Evolutionary conservation across 768 basidiomycete genomes (phyloP).

Genomic region (Termitomyces sp.): DNA sequence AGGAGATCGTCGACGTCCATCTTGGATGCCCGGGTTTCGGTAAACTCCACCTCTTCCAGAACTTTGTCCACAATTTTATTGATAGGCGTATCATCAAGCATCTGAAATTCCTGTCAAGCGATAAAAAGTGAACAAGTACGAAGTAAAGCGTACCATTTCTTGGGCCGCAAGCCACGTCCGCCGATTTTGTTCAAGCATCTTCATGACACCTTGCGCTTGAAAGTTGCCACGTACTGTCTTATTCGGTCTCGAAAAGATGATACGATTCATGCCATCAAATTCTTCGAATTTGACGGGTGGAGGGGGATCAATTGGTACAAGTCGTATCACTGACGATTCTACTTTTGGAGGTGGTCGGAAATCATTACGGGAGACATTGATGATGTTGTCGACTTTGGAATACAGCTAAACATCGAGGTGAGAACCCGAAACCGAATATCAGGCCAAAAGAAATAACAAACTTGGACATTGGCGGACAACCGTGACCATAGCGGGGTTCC

Average conservation of each 20-base stretch:
- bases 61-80: constrained; percentile 68
- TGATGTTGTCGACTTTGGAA: constrained; percentile 91
- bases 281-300: constrained; percentile 96
- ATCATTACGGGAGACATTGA: constrained; percentile 96
- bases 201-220: constrained; percentile 88
- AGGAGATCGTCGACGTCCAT: constrained; percentile 92
- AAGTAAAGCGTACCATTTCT: constrained; percentile 39
- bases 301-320: constrained; percentile 91
- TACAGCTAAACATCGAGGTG: constrained; percentile 47
- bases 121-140: background rate
- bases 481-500: constrained; percentile 88
- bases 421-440: background rate
- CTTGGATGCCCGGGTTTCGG: constrained; percentile 81
- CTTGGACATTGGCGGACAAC: constrained; percentile 91
- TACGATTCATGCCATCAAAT: constrained; percentile 91
- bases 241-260: constrained; percentile 85
- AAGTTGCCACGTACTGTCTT: constrained; percentile 89
- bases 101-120: constrained; percentile 18
- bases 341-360: constrained; percentile 95
- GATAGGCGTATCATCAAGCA: constrained; percentile 67
- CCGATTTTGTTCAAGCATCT: constrained; percentile 92
- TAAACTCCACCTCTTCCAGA: constrained; percentile 61
- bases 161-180: constrained; percentile 87
- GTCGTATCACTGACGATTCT: constrained; percentile 86
- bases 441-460: constrained; percentile 8